These are phyloP conservation scores for Oryza glumipatula DNA, from an alignment of 176 grass and related monocot species.

Conservation along the genomic window DNA sequence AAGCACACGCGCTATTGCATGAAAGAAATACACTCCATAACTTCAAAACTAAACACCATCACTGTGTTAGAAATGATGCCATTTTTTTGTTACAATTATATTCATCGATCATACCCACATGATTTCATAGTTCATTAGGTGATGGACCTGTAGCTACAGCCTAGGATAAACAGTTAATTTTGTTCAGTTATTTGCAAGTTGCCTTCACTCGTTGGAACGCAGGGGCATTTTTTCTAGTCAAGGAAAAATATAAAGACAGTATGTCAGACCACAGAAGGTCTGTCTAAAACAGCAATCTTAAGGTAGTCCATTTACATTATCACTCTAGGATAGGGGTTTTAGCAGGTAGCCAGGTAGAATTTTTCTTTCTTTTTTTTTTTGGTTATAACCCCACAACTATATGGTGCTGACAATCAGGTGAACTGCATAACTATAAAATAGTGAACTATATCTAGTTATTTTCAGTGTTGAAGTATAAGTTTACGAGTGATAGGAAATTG, in stretches of 20 bases:
- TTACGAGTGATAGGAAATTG: not conserved
- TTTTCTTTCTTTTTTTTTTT: not conserved
- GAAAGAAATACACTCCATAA: no score
- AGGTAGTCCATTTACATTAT: not conserved
- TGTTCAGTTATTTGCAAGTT: no score
- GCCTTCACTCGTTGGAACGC: no score
- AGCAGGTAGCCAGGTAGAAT: not conserved
- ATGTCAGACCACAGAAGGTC: not conserved
- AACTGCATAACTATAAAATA: slow-evolving; percentile 26
- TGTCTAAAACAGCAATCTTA: not conserved
- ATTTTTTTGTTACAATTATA: no score
- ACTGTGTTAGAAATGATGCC: no score
- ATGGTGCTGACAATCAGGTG: not conserved
- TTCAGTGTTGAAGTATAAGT: slow-evolving; percentile 35
- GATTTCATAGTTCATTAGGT: no score
- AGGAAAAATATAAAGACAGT: not conserved
- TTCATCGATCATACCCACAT: no score
- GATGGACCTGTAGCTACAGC: no score
- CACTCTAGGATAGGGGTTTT: not conserved
- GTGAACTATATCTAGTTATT: not conserved
- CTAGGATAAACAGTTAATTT: no score
- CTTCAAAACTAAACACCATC: no score
- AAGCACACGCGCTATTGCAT: no score
- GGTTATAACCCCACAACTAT: not conserved
- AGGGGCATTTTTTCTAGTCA: not conserved